phyloP scores from a whole-genome alignment of 1,284 basidiomycete species.

The Lentinus polychrous region DNA sequence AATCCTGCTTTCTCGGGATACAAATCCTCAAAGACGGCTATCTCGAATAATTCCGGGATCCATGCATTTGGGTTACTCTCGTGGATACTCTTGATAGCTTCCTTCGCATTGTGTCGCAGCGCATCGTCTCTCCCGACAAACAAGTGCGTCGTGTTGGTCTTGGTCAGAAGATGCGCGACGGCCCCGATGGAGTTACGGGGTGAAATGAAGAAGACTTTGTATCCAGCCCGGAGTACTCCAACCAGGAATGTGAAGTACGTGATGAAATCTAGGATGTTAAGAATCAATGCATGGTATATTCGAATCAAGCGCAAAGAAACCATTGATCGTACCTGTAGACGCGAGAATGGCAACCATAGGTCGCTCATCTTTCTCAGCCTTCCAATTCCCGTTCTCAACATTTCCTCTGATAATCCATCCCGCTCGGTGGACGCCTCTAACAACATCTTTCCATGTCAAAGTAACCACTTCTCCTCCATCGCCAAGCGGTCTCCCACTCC shows the following conservation, averaged over 20 bases:
- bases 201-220: constrained; percentile 31
- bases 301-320: constrained; percentile 1
- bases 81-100: constrained; percentile 8
- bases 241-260: constrained; percentile 21
- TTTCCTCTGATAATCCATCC: constrained; percentile 12
- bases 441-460: constrained; percentile 24
- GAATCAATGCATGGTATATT: neutral
- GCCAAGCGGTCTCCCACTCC: too few relatives aligned
- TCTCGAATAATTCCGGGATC: constrained; percentile 1
- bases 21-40: constrained; percentile 18
- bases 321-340: constrained; percentile 15
- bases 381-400: neutral
- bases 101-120: constrained; percentile 12
- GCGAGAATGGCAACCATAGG: constrained; percentile 19
- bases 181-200: constrained; percentile 32
- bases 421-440: constrained; percentile 15
- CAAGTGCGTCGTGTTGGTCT: constrained; percentile 21
- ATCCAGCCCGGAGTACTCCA: constrained; percentile 25
- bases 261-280: constrained; percentile 21
- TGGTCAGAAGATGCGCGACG: constrained; percentile 28
- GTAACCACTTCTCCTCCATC: constrained; percentile 13
- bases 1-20: constrained; percentile 8
- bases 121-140: constrained; percentile 19
- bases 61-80: too few relatives aligned
- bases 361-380: neutral